phyloP scores from a whole-genome alignment of 331 rosid species.

The Malus hybrid region DNA sequence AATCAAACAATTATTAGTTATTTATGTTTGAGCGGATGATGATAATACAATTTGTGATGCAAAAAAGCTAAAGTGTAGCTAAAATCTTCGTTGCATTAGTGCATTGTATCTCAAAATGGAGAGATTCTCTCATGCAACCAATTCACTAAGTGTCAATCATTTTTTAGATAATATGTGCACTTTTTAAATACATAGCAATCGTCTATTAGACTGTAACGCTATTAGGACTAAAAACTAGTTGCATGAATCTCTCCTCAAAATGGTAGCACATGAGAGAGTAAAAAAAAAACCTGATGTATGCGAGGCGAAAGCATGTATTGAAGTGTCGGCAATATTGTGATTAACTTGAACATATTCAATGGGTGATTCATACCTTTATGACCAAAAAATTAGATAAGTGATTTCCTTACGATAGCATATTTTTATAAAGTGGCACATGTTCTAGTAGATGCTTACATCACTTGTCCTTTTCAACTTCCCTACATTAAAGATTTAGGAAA shows the following conservation, averaged over 20 bases:
- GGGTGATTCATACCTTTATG: not conserved
- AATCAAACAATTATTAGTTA: not conserved
- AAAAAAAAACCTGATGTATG: too few species aligned
- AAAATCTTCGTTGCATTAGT: not conserved
- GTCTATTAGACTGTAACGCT: not conserved
- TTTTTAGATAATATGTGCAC: too few species aligned
- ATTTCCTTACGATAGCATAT: conserved; percentile 2
- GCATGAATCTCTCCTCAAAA: not conserved
- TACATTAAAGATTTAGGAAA: not conserved
- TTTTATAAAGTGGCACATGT: not conserved
- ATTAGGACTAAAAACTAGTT: not conserved
- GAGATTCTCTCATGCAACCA: not conserved
- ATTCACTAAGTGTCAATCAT: too few species aligned
- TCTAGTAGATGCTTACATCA: not conserved
- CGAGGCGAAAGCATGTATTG: not conserved
- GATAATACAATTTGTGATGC: not conserved
- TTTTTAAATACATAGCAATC: not conserved
- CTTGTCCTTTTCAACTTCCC: conserved; percentile 6
- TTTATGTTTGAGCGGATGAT: not conserved
- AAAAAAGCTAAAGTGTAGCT: not conserved
- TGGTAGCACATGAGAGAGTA: not conserved
- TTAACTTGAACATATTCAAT: not conserved
- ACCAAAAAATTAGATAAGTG: not conserved
- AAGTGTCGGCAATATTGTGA: conserved; percentile 1
- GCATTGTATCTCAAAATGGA: too few species aligned